Conservation (phyloP, 2,329 filamentous ascomycete species). For the Cyphellophora europaea region DNA sequence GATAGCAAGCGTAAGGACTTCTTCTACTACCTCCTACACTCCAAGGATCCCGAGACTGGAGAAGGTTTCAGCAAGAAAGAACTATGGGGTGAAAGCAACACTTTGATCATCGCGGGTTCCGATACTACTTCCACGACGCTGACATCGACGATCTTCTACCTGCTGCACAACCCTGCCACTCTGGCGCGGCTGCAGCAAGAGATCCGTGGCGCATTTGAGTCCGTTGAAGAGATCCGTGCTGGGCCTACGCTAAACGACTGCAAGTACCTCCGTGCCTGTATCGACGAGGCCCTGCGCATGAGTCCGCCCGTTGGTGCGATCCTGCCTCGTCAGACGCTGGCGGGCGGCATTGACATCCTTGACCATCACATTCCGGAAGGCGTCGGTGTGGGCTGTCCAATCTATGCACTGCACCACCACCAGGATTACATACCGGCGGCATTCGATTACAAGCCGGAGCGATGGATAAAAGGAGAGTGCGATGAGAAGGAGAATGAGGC, state of each 20-base stretch:
- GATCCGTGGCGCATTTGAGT: conserved; percentile 22
- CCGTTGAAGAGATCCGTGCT: conserved; percentile 30
- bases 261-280: conserved; percentile 23
- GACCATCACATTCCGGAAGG: conserved; percentile 24
- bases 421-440: conserved; percentile 22
- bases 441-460: conserved; percentile 10
- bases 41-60: conserved; percentile 28
- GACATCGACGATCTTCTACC: conserved; percentile 32
- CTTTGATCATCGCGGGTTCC: conserved; percentile 63
- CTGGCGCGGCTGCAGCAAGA: conserved; percentile 24
- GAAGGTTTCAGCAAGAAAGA: conserved; percentile 56
- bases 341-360: conserved; percentile 23
- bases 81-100: conserved; percentile 61
- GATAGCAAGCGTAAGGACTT: conserved; percentile 55
- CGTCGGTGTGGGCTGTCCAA: conserved; percentile 22
- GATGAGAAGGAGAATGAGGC: conserved; percentile 52
- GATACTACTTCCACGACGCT: conserved; percentile 61
- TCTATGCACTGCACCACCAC: conserved; percentile 26
- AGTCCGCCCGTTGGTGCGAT: conserved; percentile 26
- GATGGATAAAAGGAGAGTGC: conserved; percentile 33
- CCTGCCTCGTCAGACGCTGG: conserved; percentile 23
- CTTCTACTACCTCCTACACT: conserved; percentile 65
- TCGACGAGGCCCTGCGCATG: conserved; percentile 33
- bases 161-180: conserved; percentile 24
- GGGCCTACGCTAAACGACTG: conserved; percentile 26